Conservation (phyloP, 768 basidiomycete species). For the Clavulina sp. region DNA sequence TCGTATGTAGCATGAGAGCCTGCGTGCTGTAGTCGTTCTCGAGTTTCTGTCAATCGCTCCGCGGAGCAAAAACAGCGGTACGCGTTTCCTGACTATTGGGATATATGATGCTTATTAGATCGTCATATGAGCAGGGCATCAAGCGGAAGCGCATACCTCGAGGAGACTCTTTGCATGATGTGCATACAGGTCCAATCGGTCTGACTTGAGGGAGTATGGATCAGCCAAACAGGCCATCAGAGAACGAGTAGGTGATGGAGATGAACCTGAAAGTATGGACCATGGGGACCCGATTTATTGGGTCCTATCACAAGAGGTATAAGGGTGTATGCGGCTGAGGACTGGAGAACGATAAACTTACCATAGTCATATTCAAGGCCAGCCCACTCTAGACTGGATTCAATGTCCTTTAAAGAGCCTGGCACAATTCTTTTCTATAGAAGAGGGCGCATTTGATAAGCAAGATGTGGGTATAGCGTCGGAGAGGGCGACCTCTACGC, state of each 20-base stretch:
- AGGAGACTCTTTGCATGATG: conserved; percentile 55
- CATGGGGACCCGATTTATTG: conserved; percentile 51
- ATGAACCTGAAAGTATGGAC: conserved; percentile 72
- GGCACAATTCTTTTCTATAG: conserved; percentile 60
- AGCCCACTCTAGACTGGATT: conserved; percentile 70
- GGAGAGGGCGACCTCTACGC: conserved; percentile 1
- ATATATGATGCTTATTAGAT: not conserved
- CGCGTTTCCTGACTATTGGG: conserved; percentile 56
- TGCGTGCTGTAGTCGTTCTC: conserved; percentile 48
- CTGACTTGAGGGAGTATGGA: conserved; percentile 41
- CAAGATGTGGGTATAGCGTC: not conserved
- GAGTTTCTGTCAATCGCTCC: conserved; percentile 46
- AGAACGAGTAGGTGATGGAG: too few relatives aligned
- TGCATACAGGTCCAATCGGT: conserved; percentile 74
- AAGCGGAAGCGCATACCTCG: conserved; percentile 30
- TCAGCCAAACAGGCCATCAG: too few relatives aligned
- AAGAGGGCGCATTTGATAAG: not conserved
- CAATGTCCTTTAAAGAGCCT: conserved; percentile 69
- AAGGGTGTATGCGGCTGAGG: too few relatives aligned
- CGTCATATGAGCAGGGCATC: not conserved
- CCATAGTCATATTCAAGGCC: conserved; percentile 85
- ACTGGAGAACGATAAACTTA: conserved; percentile 20
- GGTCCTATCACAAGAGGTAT: conserved; percentile 37
- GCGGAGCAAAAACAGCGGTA: conserved; percentile 90
- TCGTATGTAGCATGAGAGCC: conserved; percentile 79